Evolutionary conservation across 495 filamentous ascomycete genomes (phyloP).

Genomic region (Penicillium angulare): DNA sequence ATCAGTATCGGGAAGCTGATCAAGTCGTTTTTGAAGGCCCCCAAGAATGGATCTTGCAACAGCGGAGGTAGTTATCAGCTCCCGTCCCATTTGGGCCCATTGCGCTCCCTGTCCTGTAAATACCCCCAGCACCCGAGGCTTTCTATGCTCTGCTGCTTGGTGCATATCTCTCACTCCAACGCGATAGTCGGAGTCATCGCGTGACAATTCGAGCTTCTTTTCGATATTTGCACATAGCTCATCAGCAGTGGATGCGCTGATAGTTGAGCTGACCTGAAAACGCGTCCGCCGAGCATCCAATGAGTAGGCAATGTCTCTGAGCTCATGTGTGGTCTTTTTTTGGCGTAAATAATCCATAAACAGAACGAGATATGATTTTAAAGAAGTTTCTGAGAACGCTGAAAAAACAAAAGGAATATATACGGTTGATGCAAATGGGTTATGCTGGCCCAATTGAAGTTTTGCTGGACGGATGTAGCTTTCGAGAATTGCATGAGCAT

Average conservation of each 20-base stretch:
- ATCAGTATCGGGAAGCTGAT: neutral
- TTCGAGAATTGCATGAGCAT: constrained; percentile 42
- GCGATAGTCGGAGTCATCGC: constrained; percentile 1
- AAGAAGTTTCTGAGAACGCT: neutral
- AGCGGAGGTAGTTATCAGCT: constrained; percentile 18
- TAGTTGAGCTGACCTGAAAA: neutral
- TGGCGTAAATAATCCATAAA: neutral
- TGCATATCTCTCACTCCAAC: too few relatives aligned
- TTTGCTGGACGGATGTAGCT: constrained; percentile 7
- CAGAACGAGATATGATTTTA: neutral
- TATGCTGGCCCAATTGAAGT: too few relatives aligned
- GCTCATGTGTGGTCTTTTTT: too few relatives aligned
- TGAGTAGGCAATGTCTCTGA: neutral
- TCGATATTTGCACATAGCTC: neutral
- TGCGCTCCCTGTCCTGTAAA: constrained; percentile 51
- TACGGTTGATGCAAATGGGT: too few relatives aligned
- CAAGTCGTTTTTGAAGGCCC: neutral
- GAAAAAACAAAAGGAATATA: neutral
- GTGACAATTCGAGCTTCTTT: constrained; percentile 4
- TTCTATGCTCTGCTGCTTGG: too few relatives aligned
- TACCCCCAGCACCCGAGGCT: constrained; percentile 15
- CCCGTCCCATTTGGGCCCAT: constrained; percentile 32
- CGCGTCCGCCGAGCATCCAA: neutral
- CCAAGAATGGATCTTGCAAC: neutral
- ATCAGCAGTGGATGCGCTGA: neutral